Base-by-base conservation (phyloP, 129 eudicot genomes). In the Kitagawia praeruptora region DNA sequence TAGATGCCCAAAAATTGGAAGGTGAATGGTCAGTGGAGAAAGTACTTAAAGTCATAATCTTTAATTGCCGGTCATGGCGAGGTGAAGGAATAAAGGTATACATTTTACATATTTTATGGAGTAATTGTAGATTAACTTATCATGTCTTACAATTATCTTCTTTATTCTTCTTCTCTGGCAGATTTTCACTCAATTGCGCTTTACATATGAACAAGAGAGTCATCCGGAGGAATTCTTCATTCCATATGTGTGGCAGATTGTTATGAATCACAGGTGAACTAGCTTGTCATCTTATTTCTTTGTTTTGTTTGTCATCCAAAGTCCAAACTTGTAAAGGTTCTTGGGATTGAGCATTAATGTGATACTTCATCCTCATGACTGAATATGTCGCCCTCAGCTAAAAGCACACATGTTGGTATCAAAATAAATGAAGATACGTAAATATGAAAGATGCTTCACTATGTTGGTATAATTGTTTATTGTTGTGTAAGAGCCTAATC, bases 11-110 rank as follows among this genome's bases (percentile, higher is more conserved):
- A 42, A 84, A 90, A 73, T 53, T 80, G 81, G 94, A 86, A 75
- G 97, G 93, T 56, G 96, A 95, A 80, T 95, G 97, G 97, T 95
- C 98, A 27, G 98, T 92, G 81, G 97, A 95, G 84, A 95, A 90
- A 78, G 97, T 92, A 71, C 96, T 92, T 76, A 80, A 92, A 86
- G 85, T 95, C 54, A 92, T 95, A 82, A 86, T 85, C 70, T 81
- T 78, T 49, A 90, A 90, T 74, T 95, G 96, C 79, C 85, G 92
- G 86, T 88, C 92, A 77, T 95, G 98, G 98, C 88, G 98, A 80
- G 97, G 93, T 70, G 98, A 95, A 78, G 98, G 98, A 56, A 90
- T 92, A 91, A 92, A 95, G 97, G 98, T 95, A 87, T 14, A 76
- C 37, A 69, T 74, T 61, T 37, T 3, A 25, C 75, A 31, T 54